A percentile compares a stretch with the other conserved stretches of the same genome.
Evolutionary conservation across 805 yeast species (phyloP).

Genomic region (Wickerhamomyces kurtzmanii): DNA sequence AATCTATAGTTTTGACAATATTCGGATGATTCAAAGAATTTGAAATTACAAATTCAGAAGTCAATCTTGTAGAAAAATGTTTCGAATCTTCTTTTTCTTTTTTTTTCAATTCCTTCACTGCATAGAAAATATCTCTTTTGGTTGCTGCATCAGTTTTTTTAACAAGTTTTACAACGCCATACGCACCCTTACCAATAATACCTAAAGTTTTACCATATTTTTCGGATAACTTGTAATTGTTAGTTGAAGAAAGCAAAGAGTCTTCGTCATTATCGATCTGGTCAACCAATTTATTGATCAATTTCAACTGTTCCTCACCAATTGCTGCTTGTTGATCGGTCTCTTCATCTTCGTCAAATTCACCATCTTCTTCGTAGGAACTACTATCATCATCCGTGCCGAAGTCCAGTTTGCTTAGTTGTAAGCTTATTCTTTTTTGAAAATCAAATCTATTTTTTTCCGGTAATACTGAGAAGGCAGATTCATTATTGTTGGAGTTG

Average conservation of each 20-base stretch:
- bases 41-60: slow-evolving; percentile 87
- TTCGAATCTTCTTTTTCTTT: slow-evolving; percentile 95
- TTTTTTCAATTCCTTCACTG: slow-evolving; percentile 89
- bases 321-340: slow-evolving; percentile 28
- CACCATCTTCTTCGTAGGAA: no score
- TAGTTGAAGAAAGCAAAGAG: slow-evolving; percentile 6
- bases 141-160: slow-evolving; percentile 84
- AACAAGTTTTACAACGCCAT: slow-evolving; percentile 93
- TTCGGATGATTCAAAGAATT: slow-evolving; percentile 68
- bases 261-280: slow-evolving; percentile 30
- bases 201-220: slow-evolving; percentile 45
- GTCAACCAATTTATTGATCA: slow-evolving; percentile 37
- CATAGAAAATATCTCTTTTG: slow-evolving; percentile 78
- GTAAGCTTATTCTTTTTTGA: slow-evolving; percentile 17
- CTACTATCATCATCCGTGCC: no score
- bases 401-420: slow-evolving; percentile 10
- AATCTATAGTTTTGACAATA: slow-evolving; percentile 68
- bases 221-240: slow-evolving; percentile 25
- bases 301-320: slow-evolving; percentile 35
- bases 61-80: slow-evolving; percentile 86
- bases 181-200: slow-evolving; percentile 88
- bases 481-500: slow-evolving; percentile 1
- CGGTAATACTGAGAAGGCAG: slow-evolving; percentile 17
- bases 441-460: slow-evolving; percentile 18
- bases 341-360: neutral